Percentiles rank a stretch among this genome's conserved stretches.
Evolutionary conservation across 2,329 filamentous ascomycete species (phyloP).

Genomic region (Paraconiothyrium brasiliense): DNA sequence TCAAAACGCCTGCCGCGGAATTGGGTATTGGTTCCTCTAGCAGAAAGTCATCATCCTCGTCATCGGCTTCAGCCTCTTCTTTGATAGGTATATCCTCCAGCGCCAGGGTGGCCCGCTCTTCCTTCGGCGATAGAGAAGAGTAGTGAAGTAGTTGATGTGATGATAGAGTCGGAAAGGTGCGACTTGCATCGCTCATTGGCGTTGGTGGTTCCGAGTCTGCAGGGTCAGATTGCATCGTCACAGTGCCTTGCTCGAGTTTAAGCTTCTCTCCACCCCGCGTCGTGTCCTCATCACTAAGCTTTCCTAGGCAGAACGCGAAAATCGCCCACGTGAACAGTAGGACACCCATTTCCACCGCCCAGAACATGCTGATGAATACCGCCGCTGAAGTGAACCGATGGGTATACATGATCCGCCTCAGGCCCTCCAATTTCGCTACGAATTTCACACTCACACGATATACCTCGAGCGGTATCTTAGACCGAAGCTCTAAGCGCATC

Average conservation of each 20-base stretch:
- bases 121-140: slow-evolving; percentile 32
- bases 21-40: slow-evolving; percentile 38
- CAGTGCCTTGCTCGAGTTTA: slow-evolving; percentile 23
- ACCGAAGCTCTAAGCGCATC: slow-evolving; percentile 74
- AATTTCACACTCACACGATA: slow-evolving; percentile 76
- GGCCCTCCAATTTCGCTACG: slow-evolving; percentile 76
- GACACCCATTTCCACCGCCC: slow-evolving; percentile 76
- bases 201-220: slow-evolving; percentile 29
- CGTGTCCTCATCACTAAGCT: slow-evolving; percentile 20
- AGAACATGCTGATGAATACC: slow-evolving; percentile 76
- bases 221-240: slow-evolving; percentile 29
- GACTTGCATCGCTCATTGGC: slow-evolving; percentile 56
- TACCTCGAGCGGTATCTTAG: slow-evolving; percentile 75
- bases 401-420: slow-evolving; percentile 82
- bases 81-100: slow-evolving; percentile 34
- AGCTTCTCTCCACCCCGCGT: slow-evolving; percentile 23
- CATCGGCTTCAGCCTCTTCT: slow-evolving; percentile 47
- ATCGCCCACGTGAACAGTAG: slow-evolving; percentile 72
- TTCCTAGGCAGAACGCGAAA: slow-evolving; percentile 55
- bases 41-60: slow-evolving; percentile 57
- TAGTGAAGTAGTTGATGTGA: slow-evolving; percentile 55
- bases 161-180: slow-evolving; percentile 59
- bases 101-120: slow-evolving; percentile 24
- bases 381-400: slow-evolving; percentile 76
- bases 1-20: slow-evolving; percentile 27